phyloP scores from a whole-genome alignment of 179 eudicot genomes.

The Camellia oleifera region DNA sequence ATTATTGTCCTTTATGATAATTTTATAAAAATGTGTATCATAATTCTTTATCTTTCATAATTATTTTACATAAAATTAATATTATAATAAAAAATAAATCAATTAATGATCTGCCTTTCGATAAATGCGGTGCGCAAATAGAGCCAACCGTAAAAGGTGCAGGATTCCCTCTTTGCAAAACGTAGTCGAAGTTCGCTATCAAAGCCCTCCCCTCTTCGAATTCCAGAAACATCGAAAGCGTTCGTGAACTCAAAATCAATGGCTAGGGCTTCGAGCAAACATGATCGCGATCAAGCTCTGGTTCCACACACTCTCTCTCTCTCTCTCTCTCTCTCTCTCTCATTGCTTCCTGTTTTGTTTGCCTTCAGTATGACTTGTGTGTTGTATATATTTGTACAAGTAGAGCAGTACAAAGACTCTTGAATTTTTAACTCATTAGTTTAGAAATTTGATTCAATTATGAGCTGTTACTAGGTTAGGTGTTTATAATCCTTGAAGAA shows the following conservation, averaged over 20 bases:
- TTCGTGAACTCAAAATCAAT: constrained; percentile 7
- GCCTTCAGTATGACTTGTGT: neutral
- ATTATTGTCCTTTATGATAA: too few species aligned
- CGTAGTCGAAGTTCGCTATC: too few species aligned
- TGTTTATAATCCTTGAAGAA: neutral
- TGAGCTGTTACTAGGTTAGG: neutral
- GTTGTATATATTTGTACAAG: neutral
- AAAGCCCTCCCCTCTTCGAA: neutral
- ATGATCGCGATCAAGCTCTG: constrained; percentile 39
- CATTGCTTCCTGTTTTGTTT: neutral
- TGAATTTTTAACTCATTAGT: neutral
- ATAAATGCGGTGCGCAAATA: too few species aligned
- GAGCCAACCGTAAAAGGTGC: too few species aligned
- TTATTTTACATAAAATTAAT: too few species aligned
- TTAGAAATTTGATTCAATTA: neutral
- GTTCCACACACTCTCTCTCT: constrained; percentile 12
- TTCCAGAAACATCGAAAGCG: constrained; percentile 2
- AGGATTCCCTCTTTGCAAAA: too few species aligned
- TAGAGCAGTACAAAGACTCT: neutral
- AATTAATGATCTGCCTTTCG: too few species aligned
- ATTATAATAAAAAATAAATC: too few species aligned
- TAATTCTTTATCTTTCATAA: too few species aligned
- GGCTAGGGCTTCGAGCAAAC: constrained; percentile 32
- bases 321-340: neutral
- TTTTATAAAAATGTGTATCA: too few species aligned